Conservation (phyloP, 2,329 filamentous ascomycete genomes). For the Fusarium bulbicola region DNA sequence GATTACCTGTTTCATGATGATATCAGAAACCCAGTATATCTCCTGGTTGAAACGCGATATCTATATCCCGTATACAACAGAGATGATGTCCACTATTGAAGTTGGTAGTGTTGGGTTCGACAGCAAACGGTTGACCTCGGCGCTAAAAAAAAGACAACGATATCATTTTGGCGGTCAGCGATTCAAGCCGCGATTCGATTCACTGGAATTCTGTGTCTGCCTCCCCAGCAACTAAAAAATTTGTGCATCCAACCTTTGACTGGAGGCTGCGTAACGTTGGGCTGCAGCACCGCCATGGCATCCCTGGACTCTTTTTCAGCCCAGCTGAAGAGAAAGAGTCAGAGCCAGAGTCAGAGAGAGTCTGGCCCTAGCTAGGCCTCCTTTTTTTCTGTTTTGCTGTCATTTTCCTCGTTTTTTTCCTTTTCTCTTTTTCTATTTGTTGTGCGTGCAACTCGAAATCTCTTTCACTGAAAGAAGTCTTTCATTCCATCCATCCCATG, state of each 20-base stretch:
- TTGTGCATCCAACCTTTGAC: slow-evolving; percentile 23
- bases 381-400: not conserved
- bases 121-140: not conserved
- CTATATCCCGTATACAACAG: not conserved
- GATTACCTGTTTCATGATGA: slow-evolving; percentile 2
- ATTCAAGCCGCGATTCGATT: not conserved
- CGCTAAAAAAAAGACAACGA: slow-evolving; percentile 8
- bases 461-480: not conserved
- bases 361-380: slow-evolving; percentile 10
- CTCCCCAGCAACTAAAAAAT: slow-evolving; percentile 31
- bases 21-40: not conserved
- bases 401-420: not conserved
- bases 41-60: not conserved
- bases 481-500: not conserved
- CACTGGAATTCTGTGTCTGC: slow-evolving; percentile 27
- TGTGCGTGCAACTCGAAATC: not conserved
- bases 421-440: not conserved
- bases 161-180: slow-evolving; percentile 31
- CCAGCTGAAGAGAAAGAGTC: slow-evolving; percentile 23
- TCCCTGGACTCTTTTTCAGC: slow-evolving; percentile 18
- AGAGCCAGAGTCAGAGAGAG: not conserved
- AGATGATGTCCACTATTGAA: not conserved
- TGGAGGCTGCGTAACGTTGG: slow-evolving; percentile 36
- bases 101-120: not conserved
- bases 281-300: slow-evolving; percentile 32